Evolutionary conservation across 2,329 filamentous ascomycete genomes (phyloP), one percentile per base, ranked within the genome.

Genomic region (Furcasterigmium furcatum): DNA sequence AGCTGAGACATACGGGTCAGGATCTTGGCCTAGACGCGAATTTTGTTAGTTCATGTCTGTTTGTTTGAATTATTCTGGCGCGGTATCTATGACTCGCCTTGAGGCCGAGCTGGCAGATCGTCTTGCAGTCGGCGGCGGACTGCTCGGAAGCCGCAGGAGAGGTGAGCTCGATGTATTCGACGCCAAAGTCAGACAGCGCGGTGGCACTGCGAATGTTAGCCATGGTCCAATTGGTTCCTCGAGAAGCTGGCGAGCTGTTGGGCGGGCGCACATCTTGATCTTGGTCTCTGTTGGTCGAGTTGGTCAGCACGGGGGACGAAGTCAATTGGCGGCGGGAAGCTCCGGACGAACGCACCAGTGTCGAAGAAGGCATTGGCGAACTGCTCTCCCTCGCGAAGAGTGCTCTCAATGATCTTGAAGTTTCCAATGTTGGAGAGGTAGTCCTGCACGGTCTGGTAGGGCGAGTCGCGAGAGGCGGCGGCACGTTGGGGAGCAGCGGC

Each of bases 121-220:
- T 84, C 72, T 94, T 87, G 68, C 90, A 96, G 72, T 96, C 92
- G 60, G 74, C 70, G 65, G 85, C 82, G 44, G 89, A 95, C 71
- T 95, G 89, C 72, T 91, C 85, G 13, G 87, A 91, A 44, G 91
- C 87, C 52, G 85, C 88, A 32, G 91, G 91, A 51, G 79, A 87
- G 48, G 91, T 96, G 58, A 96, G 76, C 71, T 96, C 91, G 58
- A 95, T 92, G 72, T 91, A 95, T 72, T 95, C 90, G 47, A 91
- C 88, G 59, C 89, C 90, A 58, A 95, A 95, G 25, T 88, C 87
- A 65, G 92, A 88, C 55, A 94, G 77, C 21, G 66, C 54, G 52
- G 47, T 58, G 53, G 59, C 59, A 49, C 36, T 39, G 20, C 9
- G n/a, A n/a, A n/a, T n/a, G n/a, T n/a, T n/a, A n/a, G n/a, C n/a